Evolutionary conservation across 2,329 filamentous ascomycete genomes (phyloP), one percentile per base, ranked within the genome.

Genomic region (Dactylellina cionopaga): DNA sequence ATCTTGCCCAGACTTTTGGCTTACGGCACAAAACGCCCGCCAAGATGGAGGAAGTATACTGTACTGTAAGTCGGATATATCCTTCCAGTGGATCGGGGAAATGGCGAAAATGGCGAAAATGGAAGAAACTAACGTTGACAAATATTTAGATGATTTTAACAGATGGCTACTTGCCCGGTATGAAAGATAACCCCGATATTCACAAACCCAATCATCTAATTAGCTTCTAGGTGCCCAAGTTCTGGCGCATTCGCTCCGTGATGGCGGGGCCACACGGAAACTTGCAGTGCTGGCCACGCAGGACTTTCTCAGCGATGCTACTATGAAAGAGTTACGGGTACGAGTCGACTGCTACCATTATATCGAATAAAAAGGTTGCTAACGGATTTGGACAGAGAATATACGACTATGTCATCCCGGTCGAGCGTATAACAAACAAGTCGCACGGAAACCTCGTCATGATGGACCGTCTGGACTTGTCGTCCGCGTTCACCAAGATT

Each of bases 401-500:
- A 51, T 99, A 92, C 83, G 90, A 99, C 83, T 89, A 94, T 80
- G 84, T 98, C 71, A 90, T 98, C 74, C 89, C 93, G 29, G 92
- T 98, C 63, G 86, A 89, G 62, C 88, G 89, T 74, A 89, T 97
- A 78, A 86, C 86, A 75, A 98, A 93, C 80, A 84, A 86, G 68
- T 87, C 86, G 43, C 90, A 91, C 2, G 88, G 88, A 66, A 98
- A 98, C 78, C 87, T 99, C 64, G 88, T 90, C 80, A 86, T 98
- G 63, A 97, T 99, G 93, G 89, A 92, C 79, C 91, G 95, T 58
- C 86, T 89, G 74, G 95, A 99, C 79, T 85, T 99, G 54, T 89
- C 94, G 78, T 94, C 92, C 25, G 91, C 93, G 74, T 98, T 98
- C 79, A 98, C 95, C 76, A 99, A 99, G 83, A 93, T 99, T 81